Percentiles rank a stretch among this genome's conserved stretches.
Evolutionary conservation across 1,139 yeast species (phyloP).

Genomic region (Yamadazyma diddensiae): DNA sequence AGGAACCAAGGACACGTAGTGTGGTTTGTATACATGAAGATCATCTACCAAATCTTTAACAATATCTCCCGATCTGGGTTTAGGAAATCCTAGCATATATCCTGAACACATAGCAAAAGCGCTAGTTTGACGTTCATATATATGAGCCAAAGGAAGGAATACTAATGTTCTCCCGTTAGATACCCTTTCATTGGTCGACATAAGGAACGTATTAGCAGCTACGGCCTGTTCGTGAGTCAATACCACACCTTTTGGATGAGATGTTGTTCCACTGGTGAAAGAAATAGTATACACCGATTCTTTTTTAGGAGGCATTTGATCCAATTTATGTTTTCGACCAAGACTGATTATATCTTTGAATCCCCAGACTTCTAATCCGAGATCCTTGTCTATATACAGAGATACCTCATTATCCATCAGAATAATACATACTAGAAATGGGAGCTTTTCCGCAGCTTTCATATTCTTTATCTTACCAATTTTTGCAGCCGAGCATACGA

Average conservation of each 20-base stretch:
- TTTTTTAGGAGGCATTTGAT: conserved; percentile 47
- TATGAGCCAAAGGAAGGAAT: conserved; percentile 37
- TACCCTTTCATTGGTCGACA: conserved; percentile 15
- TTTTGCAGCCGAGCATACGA: conserved; percentile 29
- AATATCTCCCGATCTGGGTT: conserved; percentile 17
- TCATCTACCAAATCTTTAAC: conserved; percentile 24
- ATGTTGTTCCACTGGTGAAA: conserved; percentile 71
- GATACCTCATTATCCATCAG: conserved; percentile 29
- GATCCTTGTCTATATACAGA: conserved; percentile 20
- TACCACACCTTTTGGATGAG: conserved; percentile 62
- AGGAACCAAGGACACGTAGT: conserved; percentile 34
- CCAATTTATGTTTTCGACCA: conserved; percentile 45
- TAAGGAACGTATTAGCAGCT: conserved; percentile 37
- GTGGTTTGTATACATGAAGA: conserved; percentile 28
- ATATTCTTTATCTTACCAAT: conserved; percentile 16
- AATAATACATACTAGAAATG: conserved; percentile 20
- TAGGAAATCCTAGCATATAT: conserved; percentile 42
- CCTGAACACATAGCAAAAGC: conserved; percentile 33
- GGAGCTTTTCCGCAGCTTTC: conserved; percentile 13
- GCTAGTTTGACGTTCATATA: conserved; percentile 33
- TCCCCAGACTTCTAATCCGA: conserved; percentile 27
- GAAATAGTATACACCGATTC: conserved; percentile 61
- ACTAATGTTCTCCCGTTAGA: conserved; percentile 18
- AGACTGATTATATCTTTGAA: conserved; percentile 47
- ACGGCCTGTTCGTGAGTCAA: conserved; percentile 50